Evolutionary conservation across 192 early-diverging fungal genomes (phyloP), one percentile per base, ranked within the genome.

Genomic region (Backusella sp.): DNA sequence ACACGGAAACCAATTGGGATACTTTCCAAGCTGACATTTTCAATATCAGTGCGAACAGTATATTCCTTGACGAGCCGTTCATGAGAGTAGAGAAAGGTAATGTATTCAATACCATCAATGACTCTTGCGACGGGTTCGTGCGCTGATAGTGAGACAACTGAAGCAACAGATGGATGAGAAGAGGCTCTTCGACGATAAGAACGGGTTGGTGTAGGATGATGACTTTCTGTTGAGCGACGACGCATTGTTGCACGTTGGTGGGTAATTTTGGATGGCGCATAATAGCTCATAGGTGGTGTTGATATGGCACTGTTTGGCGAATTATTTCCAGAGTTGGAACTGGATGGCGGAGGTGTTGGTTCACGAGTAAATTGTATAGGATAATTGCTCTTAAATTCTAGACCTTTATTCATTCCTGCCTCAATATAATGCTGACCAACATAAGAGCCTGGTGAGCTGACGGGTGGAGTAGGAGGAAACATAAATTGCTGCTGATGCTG

Each of bases 81-180:
- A 62, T 73, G 76, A 36, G 77, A 78, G 26, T 82, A 78, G 26
- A 78, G 53, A 62, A 82, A 82, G 0, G 80, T 76, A 21, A 82
- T 71, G 17, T 78, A 59, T 46, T 77, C 77, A 72, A 82, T 76
- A 2, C 77, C 80, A 46, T 76, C 49, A 32, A 78, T 76, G 2
- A 78, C 34, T 44, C 73, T 53, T 2, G 73, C 73, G 12, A 78
- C 49, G 5, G 80, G 80, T 65, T 81, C 80, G 66, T 81, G 76
- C 7, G 67, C 76, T 30, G 80, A 72, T 53, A 81, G n/a, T 36
- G 80, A 73, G 17, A 81, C 80, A 39, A 70, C 76, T 1, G 80
- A 68, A 26, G 80, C 80, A 36, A 81, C 80, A 49, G 73, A 79
- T 15, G 73, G 70, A 49, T 71, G 70, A 8, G 70, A 71, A 6